Conservation (phyloP, 2,329 filamentous ascomycete genomes). For the Scortechinia acanthostroma region DNA sequence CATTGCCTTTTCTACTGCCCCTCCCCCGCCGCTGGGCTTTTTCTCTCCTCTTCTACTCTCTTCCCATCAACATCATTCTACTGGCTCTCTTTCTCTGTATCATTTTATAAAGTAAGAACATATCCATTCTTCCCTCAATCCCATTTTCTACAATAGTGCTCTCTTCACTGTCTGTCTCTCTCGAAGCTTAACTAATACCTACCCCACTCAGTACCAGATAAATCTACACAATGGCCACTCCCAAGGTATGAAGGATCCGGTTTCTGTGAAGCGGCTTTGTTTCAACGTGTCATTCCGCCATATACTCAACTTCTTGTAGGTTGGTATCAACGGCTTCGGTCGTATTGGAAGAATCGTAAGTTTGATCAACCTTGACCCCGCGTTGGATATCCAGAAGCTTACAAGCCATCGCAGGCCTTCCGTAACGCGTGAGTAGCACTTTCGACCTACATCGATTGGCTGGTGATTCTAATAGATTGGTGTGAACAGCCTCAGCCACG, state of each 20-base stretch:
- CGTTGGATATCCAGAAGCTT: neutral
- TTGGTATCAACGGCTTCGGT: constrained; percentile 3
- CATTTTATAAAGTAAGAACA: too few relatives aligned
- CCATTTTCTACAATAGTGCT: neutral
- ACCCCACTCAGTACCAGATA: neutral
- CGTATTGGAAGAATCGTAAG: constrained; percentile 1
- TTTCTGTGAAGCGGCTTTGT: too few relatives aligned
- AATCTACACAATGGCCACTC: neutral
- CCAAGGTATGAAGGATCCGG: neutral
- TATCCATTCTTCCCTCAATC: neutral
- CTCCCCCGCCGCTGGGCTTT: neutral
- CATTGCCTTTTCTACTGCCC: too few relatives aligned
- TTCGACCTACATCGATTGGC: neutral
- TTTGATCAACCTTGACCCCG: neutral
- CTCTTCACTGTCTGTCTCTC: neutral
- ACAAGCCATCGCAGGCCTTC: neutral
- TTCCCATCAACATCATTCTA: too few relatives aligned
- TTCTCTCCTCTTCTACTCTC: neutral
- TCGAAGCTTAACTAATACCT: neutral
- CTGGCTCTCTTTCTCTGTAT: too few relatives aligned
- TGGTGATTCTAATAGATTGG: neutral
- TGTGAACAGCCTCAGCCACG: neutral
- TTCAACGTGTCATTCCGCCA: too few relatives aligned
- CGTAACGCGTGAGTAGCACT: neutral
- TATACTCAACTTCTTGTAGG: neutral